A percentile compares a stretch with the other conserved stretches of the same genome.
Conservation (phyloP, 305 asterid species). For the Fraxinus albicans region DNA sequence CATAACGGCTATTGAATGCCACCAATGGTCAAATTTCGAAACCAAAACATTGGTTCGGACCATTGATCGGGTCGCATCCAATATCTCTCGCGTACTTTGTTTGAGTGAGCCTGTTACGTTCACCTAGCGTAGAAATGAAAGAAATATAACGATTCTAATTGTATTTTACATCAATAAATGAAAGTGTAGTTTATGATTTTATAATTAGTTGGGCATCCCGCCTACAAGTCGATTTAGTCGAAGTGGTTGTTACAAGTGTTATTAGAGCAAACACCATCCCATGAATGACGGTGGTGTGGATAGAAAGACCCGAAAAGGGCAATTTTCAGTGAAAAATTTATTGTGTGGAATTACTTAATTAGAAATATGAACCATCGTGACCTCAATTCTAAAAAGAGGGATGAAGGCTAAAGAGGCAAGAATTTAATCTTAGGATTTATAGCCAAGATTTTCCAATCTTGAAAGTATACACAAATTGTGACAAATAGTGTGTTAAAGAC, state of each 20-base stretch:
- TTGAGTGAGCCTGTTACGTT: not conserved
- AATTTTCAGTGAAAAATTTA: too few species aligned
- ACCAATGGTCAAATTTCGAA: not conserved
- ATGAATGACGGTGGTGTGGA: too few species aligned
- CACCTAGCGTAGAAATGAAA: not conserved
- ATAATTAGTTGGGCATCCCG: not conserved
- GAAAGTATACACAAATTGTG: not conserved
- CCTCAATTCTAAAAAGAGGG: too few species aligned
- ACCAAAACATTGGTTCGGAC: not conserved
- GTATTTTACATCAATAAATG: not conserved
- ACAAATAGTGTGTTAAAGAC: too few species aligned
- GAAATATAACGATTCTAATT: not conserved
- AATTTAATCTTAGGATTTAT: not conserved
- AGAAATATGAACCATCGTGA: not conserved
- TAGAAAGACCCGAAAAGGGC: too few species aligned
- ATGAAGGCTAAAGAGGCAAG: too few species aligned
- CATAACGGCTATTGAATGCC: not conserved
- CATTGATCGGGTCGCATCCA: not conserved
- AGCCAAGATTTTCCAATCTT: too few species aligned
- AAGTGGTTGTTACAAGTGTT: too few species aligned
- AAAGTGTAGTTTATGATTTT: not conserved
- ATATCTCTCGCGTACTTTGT: not conserved
- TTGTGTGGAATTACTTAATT: not conserved
- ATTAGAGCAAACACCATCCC: too few species aligned
- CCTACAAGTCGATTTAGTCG: not conserved